Evolutionary conservation across 2,329 filamentous ascomycete genomes (phyloP), one percentile per base, ranked within the genome.

Genomic region (Ophiosphaerella korrae): DNA sequence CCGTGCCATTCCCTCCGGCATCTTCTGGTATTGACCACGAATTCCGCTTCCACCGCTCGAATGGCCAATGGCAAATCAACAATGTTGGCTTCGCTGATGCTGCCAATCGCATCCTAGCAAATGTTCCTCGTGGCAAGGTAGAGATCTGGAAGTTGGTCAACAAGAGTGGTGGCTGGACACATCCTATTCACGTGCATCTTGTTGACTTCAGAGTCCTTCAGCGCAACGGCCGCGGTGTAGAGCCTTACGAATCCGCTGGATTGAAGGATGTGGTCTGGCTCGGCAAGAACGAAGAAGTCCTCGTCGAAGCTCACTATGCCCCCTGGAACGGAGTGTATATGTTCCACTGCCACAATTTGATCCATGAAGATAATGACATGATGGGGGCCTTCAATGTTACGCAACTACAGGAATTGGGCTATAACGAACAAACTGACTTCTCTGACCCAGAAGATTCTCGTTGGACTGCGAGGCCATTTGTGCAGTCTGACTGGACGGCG

Each of bases 251-350:
- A 66, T 71, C 73, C 1, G 77, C 74, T 0, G 82, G 79, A 0
- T 74, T 84, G 5, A 84, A 85, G 67, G 82, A 85, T 57, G 79
- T 83, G 2, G 81, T 84, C 2, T 80, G 81, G 74, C 74, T 85
- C 3, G 80, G 76, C 11, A 68, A 67, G 2, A 76, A 78, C 33
- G 82, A 85, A 50, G 58, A 57, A 5, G 64, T 64, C 11, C 48
- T 52, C 1, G 67, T 71, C 7, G 56, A 66, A 46, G 66, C 67
- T 6, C 63, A 62, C 29, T 70, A 60, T 47, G 53, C 60, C 7
- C 68, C 68, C 4, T 70, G 66, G 64, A 77, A 80, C 46, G 83
- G 82, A 6, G 67, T 79, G 5, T 80, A 78, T 40, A 77, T 77
- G 74, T 77, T 78, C 62, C 77, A 74, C 42, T 74, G 72, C 63